These are phyloP conservation scores for Salix koriyanagi DNA, from an alignment of 345 rosid genomes.

Conservation along the genomic window DNA sequence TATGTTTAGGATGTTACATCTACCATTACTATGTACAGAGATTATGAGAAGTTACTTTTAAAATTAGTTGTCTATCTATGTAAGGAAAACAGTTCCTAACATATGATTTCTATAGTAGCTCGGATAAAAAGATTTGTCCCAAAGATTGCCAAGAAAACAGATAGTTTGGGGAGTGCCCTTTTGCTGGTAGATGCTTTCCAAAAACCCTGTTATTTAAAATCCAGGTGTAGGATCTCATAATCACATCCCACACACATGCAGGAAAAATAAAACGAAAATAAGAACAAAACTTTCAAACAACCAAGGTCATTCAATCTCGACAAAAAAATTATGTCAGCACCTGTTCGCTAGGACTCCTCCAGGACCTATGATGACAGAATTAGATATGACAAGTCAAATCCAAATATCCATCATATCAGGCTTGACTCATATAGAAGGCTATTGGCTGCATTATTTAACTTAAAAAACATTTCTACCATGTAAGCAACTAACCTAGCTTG, in stretches of 20 bases:
- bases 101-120: not conserved
- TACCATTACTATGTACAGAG: not conserved
- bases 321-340: not conserved
- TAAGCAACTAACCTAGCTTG: not conserved
- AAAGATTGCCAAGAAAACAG: not conserved
- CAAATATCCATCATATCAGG: not conserved
- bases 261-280: not conserved
- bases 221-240: not conserved
- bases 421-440: not conserved
- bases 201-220: not conserved
- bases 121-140: not conserved
- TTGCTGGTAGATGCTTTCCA: not conserved
- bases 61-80: not conserved
- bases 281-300: not conserved
- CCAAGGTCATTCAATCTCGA: not conserved
- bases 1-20: not conserved
- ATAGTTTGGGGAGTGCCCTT: not conserved
- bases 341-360: no score
- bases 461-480: not conserved
- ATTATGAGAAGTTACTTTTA: not conserved
- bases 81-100: not conserved
- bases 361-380: not conserved
- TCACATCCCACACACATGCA: not conserved
- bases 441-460: not conserved
- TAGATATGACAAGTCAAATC: not conserved